Base-by-base conservation (phyloP, 495 filamentous ascomycete genomes). In the Xanthoparmelia taractica region DNA sequence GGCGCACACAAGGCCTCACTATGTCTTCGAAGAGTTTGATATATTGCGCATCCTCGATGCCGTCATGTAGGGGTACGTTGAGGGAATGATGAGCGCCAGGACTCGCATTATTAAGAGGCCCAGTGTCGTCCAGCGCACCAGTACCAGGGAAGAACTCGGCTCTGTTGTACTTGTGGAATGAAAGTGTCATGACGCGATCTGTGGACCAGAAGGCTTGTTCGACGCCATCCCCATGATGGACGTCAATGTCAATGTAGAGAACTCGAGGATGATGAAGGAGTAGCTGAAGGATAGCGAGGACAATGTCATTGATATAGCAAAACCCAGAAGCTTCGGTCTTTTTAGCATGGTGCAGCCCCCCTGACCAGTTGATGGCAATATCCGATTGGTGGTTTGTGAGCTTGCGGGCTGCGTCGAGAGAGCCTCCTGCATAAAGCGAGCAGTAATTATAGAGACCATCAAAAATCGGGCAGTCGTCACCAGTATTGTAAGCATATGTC, bases 341-440 rank as follows among this genome's bases (percentile, higher is more conserved):
- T 72, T 96, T 96, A 33, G 94, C 94, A 73, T 98, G 94, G 71
- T 98, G 94, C n/a, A 98, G 79, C 5, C 94, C 94, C 25, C 94
- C 94, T n/a, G 91, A 93, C 94, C 94, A 98, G 74, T 96, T 96
- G 77, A 97, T 92, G 15, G 94, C 94, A 68, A 98, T 97, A 70
- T 96, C 87, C 31, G 91, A 88, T 75, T 97, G 89, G 41, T 86
- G 79, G 69, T 88, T 86, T 68, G 86, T 88, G 41, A 98, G 83
- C 73, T 93, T 94, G 64, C 90, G 87, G 34, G 94, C 93, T 15
- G 94, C 94, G 73, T 96, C 91, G 59, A 98, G 80, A 15, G 89
- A 92, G 47, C 86, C 90, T 41, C 95, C 95, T 8, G 89, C 85
- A 69, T 96, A 97, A 70, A 97, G 86, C 38, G 90, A 90, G 73